Percentiles rank a stretch among this genome's conserved stretches.
These are phyloP conservation scores for Pleurotus citrinopileatus DNA, from an alignment of 768 basidiomycete genomes.

Conservation along the genomic window DNA sequence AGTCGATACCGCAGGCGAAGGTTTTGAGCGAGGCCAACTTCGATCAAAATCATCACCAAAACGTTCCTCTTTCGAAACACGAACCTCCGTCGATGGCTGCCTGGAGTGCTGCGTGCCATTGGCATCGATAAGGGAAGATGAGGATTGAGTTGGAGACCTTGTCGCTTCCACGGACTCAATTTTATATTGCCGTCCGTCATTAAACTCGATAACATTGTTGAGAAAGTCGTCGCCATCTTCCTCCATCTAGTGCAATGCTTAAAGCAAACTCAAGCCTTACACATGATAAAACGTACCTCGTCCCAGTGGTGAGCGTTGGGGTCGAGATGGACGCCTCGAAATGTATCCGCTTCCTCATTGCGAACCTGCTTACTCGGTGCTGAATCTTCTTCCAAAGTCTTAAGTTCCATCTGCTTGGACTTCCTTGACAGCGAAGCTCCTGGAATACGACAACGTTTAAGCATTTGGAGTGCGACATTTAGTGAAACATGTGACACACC, in stretches of 20 bases:
- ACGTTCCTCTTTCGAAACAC: conserved; percentile 80
- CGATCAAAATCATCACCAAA: conserved; percentile 95
- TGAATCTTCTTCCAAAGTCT: conserved; percentile 50
- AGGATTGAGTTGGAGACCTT: conserved; percentile 29
- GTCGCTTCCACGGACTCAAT: conserved; percentile 44
- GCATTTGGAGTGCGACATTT: conserved; percentile 16
- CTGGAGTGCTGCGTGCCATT: conserved; percentile 16
- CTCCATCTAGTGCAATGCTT: conserved; percentile 57
- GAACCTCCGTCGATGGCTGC: conserved; percentile 29
- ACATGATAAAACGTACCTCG: conserved; percentile 59
- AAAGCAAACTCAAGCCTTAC: conserved; percentile 10
- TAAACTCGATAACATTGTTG: conserved; percentile 91
- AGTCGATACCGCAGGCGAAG: conserved; percentile 40
- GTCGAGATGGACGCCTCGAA: conserved; percentile 90
- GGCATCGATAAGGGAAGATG: conserved; percentile 19
- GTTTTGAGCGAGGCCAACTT: conserved; percentile 83
- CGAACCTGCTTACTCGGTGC: conserved; percentile 59
- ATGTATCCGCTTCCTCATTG: conserved; percentile 86
- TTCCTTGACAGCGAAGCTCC: conserved; percentile 29
- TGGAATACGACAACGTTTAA: not conserved
- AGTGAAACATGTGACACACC: conserved; percentile 41
- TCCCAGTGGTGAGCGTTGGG: conserved; percentile 98
- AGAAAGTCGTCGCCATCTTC: conserved; percentile 92
- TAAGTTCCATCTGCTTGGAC: conserved; percentile 34
- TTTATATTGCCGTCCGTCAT: conserved; percentile 90